Conservation (phyloP, 208 protist species). For the Leishmania tropica region DNA sequence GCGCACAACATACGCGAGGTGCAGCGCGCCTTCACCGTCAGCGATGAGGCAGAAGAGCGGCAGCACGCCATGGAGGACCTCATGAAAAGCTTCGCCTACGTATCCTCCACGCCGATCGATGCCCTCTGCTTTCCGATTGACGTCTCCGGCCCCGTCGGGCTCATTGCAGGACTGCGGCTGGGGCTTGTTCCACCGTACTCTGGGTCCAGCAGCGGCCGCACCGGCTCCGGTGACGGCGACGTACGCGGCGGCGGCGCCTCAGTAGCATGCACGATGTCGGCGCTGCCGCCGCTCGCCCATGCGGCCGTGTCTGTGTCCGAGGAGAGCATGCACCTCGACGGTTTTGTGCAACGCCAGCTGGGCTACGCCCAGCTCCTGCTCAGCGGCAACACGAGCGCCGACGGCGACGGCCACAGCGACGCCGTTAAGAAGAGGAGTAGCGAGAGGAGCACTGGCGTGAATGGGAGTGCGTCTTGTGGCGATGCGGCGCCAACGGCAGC, state of each 20-base stretch:
- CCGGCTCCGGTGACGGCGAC: not conserved
- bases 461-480: not conserved
- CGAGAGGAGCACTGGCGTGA: not conserved
- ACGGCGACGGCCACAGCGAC: not conserved
- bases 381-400: slow-evolving; percentile 27
- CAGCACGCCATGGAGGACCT: slow-evolving; percentile 18
- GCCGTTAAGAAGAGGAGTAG: not conserved
- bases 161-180: slow-evolving; percentile 68
- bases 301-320: not conserved
- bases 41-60: slow-evolving; percentile 39
- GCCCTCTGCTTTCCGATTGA: slow-evolving; percentile 55
- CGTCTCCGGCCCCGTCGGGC: slow-evolving; percentile 50
- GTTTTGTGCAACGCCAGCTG: slow-evolving; percentile 24
- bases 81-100: slow-evolving; percentile 21
- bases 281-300: not conserved
- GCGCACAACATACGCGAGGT: slow-evolving; percentile 41
- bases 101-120: slow-evolving; percentile 35
- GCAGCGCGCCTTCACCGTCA: slow-evolving; percentile 31
- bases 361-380: slow-evolving; percentile 32
- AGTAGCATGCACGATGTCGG: not conserved
- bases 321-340: slow-evolving; percentile 16
- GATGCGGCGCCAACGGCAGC: not conserved
- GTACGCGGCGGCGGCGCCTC: not conserved
- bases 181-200: slow-evolving; percentile 39
- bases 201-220: not conserved